Evolutionary conservation across 768 basidiomycete species (phyloP).

Genomic region (Boletus pseudopeckii): DNA sequence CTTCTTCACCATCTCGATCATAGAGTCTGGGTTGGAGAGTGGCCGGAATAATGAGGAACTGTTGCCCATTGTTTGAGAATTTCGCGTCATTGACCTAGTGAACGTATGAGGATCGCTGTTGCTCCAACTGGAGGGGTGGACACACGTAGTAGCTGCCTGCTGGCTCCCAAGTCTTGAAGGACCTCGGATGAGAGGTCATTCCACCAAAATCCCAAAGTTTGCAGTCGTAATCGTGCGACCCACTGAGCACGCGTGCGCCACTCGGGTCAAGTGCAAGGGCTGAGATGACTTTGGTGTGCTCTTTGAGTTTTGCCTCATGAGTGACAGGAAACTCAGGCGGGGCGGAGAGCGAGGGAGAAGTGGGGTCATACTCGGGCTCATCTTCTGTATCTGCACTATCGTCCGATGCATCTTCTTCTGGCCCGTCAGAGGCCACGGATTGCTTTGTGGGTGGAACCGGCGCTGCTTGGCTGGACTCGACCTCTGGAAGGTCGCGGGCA

Average conservation of each 20-base stretch:
- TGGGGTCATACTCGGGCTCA: slow-evolving; percentile 54
- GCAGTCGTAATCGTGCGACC: slow-evolving; percentile 96
- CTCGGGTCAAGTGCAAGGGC: slow-evolving; percentile 91
- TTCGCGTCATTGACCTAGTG: slow-evolving; percentile 84
- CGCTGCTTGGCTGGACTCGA: slow-evolving; percentile 20
- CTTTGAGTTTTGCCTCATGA: slow-evolving; percentile 89
- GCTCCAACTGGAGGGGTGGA: slow-evolving; percentile 1
- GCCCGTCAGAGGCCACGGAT: slow-evolving; percentile 7
- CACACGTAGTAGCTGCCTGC: slow-evolving; percentile 86
- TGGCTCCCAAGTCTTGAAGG: slow-evolving; percentile 96
- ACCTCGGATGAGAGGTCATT: slow-evolving; percentile 86
- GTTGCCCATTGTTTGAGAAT: slow-evolving; percentile 83
- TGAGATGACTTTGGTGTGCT: slow-evolving; percentile 94
- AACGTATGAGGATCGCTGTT: background rate
- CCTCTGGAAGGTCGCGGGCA: slow-evolving; percentile 13
- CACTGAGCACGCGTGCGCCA: slow-evolving; percentile 86
- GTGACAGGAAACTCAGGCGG: slow-evolving; percentile 72
- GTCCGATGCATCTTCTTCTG: slow-evolving; percentile 24
- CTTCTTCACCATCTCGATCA: slow-evolving; percentile 89
- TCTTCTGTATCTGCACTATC: slow-evolving; percentile 20
- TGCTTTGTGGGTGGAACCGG: background rate
- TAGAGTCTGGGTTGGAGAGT: slow-evolving; percentile 86
- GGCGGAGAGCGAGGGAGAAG: slow-evolving; percentile 37
- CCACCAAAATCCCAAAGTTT: slow-evolving; percentile 99
- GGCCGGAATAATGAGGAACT: slow-evolving; percentile 85